Base-by-base conservation (phyloP, 331 rosid genomes). In the Pyrus hybrid region DNA sequence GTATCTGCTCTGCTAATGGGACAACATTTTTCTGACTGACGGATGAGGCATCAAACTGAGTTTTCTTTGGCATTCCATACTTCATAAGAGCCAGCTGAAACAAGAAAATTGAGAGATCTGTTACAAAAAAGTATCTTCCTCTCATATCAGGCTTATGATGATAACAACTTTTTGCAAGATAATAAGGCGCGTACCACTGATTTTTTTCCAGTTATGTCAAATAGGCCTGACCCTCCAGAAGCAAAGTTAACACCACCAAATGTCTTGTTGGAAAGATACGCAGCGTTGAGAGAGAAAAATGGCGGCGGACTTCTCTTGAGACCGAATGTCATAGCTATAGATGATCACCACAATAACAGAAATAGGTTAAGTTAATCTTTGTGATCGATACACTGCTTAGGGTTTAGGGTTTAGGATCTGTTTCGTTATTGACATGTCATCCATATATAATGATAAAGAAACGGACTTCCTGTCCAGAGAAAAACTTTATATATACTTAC, bases 211-310 rank as follows among this genome's bases (percentile, higher is more conserved):
- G 84, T 76, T 43, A 12, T 7, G 14, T 45, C 73, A 64, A 81
- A 20, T 49, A 76, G 17, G 51, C 84, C 81, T 14, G 81, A 66
- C 65, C 81, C 78, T 56, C 75, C 81, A 5, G 75, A 81, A 37
- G 84, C 84, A 41, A 76, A 81, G 78, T 81, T 76, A 0, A 71
- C 22, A 70, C 81, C 81, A 18, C 20, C 30, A 10, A 81, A 57
- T 30, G 47, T 76, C 28, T 20, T 64, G 68, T 20, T 76, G 21
- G 10, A 22, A 43, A 72, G 63, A 8, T 47, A 13, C 6, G 67
- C 41, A 29, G 10, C 13, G 8, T 66, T 76, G 22, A 68, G 63
- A 13, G 84, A 76, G 56, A 81, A 66, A 76, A 57, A 76, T 20
- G 81, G 78, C 5, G 75, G 61, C 20, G 81, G 81, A 66, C 78